Conservation (phyloP, 164 flowering plant species). For the Amborella trichopoda region DNA sequence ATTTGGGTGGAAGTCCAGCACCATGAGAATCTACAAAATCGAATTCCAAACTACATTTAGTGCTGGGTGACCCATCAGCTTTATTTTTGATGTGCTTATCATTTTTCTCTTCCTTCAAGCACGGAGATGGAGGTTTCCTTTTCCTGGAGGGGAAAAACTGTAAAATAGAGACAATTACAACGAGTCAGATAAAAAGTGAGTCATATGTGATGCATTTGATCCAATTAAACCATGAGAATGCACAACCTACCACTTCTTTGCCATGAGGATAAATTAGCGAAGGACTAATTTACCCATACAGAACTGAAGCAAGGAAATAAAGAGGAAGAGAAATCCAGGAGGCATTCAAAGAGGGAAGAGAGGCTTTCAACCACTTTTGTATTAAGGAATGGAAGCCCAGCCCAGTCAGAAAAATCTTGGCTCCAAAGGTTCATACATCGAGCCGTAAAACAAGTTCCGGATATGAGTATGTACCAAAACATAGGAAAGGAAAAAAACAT, state of each 20-base stretch:
- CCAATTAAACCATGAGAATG: background rate
- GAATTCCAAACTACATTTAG: conserved; percentile 53
- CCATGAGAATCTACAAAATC: conserved; percentile 39
- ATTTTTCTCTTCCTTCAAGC: conserved; percentile 22
- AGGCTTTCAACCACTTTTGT: background rate
- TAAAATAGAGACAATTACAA: conserved; percentile 4
- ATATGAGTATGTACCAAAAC: no score
- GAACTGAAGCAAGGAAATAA: background rate
- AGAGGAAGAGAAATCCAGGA: background rate
- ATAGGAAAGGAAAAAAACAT: no score
- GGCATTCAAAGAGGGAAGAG: background rate
- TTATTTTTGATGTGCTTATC: conserved; percentile 21
- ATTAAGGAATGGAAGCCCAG: no score
- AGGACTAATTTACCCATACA: background rate
- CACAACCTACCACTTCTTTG: background rate
- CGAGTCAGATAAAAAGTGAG: background rate
- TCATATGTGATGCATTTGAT: background rate
- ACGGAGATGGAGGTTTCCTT: conserved; percentile 45
- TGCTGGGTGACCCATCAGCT: conserved; percentile 46
- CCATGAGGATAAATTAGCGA: no score
- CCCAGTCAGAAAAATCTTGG: no score
- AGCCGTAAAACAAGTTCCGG: no score
- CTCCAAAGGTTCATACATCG: no score
- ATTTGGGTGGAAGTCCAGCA: conserved; percentile 5
- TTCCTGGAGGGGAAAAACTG: conserved; percentile 78